Evolutionary conservation across 1,139 yeast genomes (phyloP), one percentile per base, ranked within the genome.

Genomic region (Saccharomyces hybrid): DNA sequence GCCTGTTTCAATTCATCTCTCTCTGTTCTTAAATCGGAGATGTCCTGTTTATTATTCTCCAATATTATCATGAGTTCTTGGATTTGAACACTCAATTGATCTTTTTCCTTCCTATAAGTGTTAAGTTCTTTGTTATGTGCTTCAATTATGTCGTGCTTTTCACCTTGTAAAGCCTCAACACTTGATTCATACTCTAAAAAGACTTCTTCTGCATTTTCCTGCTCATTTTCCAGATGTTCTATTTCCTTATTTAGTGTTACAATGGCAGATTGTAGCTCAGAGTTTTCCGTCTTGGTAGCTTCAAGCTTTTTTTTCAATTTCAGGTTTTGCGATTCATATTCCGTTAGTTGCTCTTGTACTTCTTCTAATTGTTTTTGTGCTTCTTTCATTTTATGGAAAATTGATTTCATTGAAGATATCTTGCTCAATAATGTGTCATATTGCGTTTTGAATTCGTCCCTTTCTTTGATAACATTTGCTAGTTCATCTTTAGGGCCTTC

Each of bases 381-480:
- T 57, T 82, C 84, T 65, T 86, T 86, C 89, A 86, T 84, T 61
- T 86, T 85, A 55, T 78, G 79, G 67, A 87, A 86, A 2, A 86
- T 78, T 0, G 86, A 74, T 65, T 88, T 89, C 88, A 93, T 89
- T 2, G 88, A 82, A 1, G 95, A 81, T 32, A 93, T 75, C 66
- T 88, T 81, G 59, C 83, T 85, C 56, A 90, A 73, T 23, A 93
- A 73, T n/a, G 79, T 77, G 60, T 89, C 88, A 67, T 91, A 89
- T 57, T 86, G 87, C 8, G 79, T 77, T 61, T 87, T 86, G 30
- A 82, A 78, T 41, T 82, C 81, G 57, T 83, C 88, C 51, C 88
- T 78, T 60, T 88, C 95, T 28, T 73, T 71, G 44, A 75, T 77
- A 25, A 77, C 70, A 11, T 65, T 68, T 23, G 70, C 70, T 16